Conservation (phyloP, 2,329 filamentous ascomycete species). For the Penicillium sp. region DNA sequence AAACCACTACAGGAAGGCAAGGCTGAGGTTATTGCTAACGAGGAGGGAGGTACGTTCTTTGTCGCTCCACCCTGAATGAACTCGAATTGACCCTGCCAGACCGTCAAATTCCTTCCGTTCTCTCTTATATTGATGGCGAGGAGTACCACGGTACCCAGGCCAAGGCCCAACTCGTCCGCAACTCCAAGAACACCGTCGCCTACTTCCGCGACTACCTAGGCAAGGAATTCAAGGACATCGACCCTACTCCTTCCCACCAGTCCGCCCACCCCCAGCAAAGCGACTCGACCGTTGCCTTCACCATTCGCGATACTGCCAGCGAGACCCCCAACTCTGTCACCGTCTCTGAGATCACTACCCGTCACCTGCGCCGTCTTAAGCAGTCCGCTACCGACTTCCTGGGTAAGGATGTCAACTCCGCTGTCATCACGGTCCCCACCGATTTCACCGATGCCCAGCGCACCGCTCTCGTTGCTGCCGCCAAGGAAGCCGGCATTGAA, state of each 20-base stretch:
- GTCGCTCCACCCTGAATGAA: constrained; percentile 5
- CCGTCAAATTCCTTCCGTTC: constrained; percentile 90
- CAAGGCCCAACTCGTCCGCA: constrained; percentile 89
- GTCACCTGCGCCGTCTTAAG: constrained; percentile 79
- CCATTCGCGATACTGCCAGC: constrained; percentile 70
- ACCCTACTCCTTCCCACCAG: constrained; percentile 90
- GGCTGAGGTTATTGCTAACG: constrained; percentile 96
- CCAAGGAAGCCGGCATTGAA: constrained; percentile 78
- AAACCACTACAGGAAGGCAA: constrained; percentile 68
- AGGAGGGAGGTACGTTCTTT: constrained; percentile 76
- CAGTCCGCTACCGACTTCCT: constrained; percentile 86
- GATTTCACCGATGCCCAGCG: constrained; percentile 89
- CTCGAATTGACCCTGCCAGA: constrained; percentile 53
- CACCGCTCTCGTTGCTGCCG: constrained; percentile 72
- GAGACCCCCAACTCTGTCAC: constrained; percentile 67
- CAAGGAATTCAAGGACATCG: constrained; percentile 95
- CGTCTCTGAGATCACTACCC: constrained; percentile 77
- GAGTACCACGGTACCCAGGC: constrained; percentile 96
- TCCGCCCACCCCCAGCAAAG: constrained; percentile 83
- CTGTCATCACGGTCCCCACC: constrained; percentile 89
- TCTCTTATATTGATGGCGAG: constrained; percentile 93
- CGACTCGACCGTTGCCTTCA: constrained; percentile 72
- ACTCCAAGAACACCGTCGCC: constrained; percentile 87
- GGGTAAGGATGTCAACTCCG: constrained; percentile 90
- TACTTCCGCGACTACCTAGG: constrained; percentile 96